Evolutionary conservation across 192 early-diverging fungal genomes (phyloP).

Genomic region (Backusella psychrophila): DNA sequence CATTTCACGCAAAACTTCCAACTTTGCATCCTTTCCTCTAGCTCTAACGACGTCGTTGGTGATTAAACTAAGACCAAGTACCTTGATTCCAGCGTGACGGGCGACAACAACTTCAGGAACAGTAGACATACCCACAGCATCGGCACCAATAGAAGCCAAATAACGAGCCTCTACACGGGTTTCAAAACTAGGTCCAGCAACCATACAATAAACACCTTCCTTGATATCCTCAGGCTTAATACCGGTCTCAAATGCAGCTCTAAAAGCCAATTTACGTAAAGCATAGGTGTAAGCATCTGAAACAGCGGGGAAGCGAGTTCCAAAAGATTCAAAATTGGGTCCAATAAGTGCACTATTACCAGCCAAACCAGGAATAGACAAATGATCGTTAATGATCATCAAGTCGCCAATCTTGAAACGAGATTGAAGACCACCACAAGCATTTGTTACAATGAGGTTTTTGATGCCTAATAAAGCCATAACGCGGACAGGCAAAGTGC

Average conservation of each 20-base stretch:
- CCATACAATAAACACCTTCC: slow-evolving; percentile 81
- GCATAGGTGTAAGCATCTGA: slow-evolving; percentile 82
- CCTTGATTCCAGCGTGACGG: slow-evolving; percentile 75
- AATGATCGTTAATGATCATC: slow-evolving; percentile 75
- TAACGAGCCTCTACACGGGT: slow-evolving; percentile 79
- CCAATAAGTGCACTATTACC: slow-evolving; percentile 84
- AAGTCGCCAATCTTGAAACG: slow-evolving; percentile 84
- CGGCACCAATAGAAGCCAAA: slow-evolving; percentile 68
- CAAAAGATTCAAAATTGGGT: slow-evolving; percentile 77
- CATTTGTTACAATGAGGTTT: slow-evolving; percentile 82
- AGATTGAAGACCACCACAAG: slow-evolving; percentile 78
- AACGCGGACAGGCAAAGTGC: slow-evolving; percentile 84
- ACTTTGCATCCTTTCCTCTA: slow-evolving; percentile 42
- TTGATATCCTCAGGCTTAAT: slow-evolving; percentile 51
- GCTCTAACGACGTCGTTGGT: slow-evolving; percentile 65
- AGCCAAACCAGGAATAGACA: slow-evolving; percentile 71
- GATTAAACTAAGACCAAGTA: slow-evolving; percentile 76
- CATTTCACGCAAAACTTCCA: slow-evolving; percentile 21
- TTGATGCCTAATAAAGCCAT: slow-evolving; percentile 79
- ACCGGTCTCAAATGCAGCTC: slow-evolving; percentile 51
- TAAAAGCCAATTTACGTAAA: slow-evolving; percentile 70
- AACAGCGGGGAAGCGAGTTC: slow-evolving; percentile 84
- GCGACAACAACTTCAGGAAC: slow-evolving; percentile 87
- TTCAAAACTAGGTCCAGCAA: slow-evolving; percentile 92
- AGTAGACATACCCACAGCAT: slow-evolving; percentile 88